Conservation (phyloP, 495 filamentous ascomycete species). For the Penicillium pulvis region DNA sequence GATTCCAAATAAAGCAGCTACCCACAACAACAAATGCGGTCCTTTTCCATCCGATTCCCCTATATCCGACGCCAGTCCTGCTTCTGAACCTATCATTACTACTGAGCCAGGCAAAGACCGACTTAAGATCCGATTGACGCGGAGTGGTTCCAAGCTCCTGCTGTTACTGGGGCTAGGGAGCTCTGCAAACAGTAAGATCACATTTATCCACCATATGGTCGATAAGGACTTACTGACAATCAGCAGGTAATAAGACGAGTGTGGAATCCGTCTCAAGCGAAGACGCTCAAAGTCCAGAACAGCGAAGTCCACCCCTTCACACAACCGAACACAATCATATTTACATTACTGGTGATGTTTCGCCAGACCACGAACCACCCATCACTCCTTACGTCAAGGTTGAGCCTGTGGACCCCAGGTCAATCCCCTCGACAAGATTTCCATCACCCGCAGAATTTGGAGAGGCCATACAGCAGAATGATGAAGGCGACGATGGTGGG, state of each 20-base stretch:
- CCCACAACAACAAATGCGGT: slow-evolving; percentile 13
- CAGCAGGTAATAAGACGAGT: slow-evolving; percentile 25
- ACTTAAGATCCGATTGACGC: slow-evolving; percentile 21
- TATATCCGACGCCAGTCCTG: slow-evolving; percentile 29
- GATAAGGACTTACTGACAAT: not conserved
- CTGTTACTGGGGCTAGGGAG: slow-evolving; percentile 24
- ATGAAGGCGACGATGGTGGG: slow-evolving; percentile 6
- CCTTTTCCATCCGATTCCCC: slow-evolving; percentile 23
- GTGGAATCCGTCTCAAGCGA: slow-evolving; percentile 17
- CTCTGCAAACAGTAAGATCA: slow-evolving; percentile 23
- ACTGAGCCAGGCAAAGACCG: slow-evolving; percentile 11
- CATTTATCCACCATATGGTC: not conserved
- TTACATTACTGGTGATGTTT: slow-evolving; percentile 7
- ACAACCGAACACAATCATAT: not conserved
- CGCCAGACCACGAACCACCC: slow-evolving; percentile 12
- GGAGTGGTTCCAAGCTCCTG: slow-evolving; percentile 30
- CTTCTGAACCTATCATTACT: slow-evolving; percentile 19
- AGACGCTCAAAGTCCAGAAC: slow-evolving; percentile 2
- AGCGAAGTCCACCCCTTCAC: not conserved
- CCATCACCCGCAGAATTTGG: not conserved
- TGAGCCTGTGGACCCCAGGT: not conserved
- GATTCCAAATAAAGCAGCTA: slow-evolving; percentile 22
- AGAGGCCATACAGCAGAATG: not conserved
- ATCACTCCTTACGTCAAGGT: slow-evolving; percentile 7
- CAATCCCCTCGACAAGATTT: not conserved